phyloP scores from a whole-genome alignment of 768 basidiomycete species.

The Paxillus involutus region DNA sequence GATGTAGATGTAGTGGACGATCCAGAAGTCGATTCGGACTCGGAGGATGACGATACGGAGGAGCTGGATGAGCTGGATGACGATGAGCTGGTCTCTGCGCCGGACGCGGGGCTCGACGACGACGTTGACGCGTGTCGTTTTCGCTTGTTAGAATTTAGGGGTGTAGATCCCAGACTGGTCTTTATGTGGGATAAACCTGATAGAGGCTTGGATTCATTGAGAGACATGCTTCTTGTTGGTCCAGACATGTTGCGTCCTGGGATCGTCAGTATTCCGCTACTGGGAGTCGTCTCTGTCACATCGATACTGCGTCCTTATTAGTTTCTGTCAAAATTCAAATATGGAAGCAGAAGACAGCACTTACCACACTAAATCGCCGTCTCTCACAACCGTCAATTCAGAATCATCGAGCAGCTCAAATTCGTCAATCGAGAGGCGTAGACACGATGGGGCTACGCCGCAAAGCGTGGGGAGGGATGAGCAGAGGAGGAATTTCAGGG shows the following conservation, averaged over 20 bases:
- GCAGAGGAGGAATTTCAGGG: conserved; percentile 22
- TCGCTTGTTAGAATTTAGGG: conserved; percentile 17
- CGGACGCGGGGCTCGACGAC: conserved; percentile 21
- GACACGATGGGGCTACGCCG: not conserved
- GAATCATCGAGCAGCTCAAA: conserved; percentile 29
- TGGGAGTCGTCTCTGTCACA: not conserved
- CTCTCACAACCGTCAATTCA: conserved; percentile 24
- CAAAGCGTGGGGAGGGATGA: conserved; percentile 11
- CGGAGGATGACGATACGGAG: conserved; percentile 12
- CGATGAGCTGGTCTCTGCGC: conserved; percentile 17
- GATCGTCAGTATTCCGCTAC: not conserved
- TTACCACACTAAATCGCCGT: conserved; percentile 29
- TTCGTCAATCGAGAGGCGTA: conserved; percentile 27
- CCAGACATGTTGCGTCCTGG: not conserved
- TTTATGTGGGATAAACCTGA: not conserved
- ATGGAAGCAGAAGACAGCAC: not conserved
- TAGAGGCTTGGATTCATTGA: not conserved
- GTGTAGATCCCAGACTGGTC: not conserved
- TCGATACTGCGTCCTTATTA: conserved; percentile 19
- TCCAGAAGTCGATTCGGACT: conserved; percentile 28
- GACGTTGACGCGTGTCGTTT: conserved; percentile 21
- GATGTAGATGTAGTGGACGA: conserved; percentile 6
- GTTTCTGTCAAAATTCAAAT: not conserved
- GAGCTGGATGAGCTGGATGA: conserved; percentile 11
- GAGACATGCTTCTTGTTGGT: not conserved